Evolutionary conservation across 2,329 filamentous ascomycete genomes (phyloP).

Genomic region (Trichoderma cornu-damae): DNA sequence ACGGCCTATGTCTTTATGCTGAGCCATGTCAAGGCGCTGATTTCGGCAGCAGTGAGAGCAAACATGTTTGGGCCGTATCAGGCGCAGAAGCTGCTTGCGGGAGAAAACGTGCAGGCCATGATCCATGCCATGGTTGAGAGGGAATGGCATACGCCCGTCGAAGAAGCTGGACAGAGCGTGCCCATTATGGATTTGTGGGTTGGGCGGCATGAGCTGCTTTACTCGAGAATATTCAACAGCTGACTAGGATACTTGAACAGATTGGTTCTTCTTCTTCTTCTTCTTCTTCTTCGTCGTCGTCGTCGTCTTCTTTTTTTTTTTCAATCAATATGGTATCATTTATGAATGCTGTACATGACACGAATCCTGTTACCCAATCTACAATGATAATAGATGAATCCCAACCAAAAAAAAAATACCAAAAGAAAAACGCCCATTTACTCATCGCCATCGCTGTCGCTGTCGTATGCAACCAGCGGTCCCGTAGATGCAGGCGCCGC

Average conservation of each 20-base stretch:
- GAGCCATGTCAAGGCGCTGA: conserved; percentile 68
- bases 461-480: conserved; percentile 82
- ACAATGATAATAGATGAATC: conserved; percentile 20
- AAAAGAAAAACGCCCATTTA: conserved; percentile 33
- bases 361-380: conserved; percentile 21
- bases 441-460: conserved; percentile 81
- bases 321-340: conserved; percentile 29
- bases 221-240: conserved; percentile 83
- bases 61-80: conserved; percentile 77
- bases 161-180: conserved; percentile 68
- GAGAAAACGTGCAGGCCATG: conserved; percentile 50
- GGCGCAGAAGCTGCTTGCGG: conserved; percentile 67
- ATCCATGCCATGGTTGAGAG: conserved; percentile 55
- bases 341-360: conserved; percentile 25
- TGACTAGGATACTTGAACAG: conserved; percentile 36
- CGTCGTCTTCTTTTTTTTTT: not conserved
- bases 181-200: conserved; percentile 79
- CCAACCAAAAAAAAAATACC: conserved; percentile 12
- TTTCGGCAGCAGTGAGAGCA: conserved; percentile 71
- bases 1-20: conserved; percentile 71
- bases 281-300: no score
- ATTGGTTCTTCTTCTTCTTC: no score
- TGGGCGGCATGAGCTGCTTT: conserved; percentile 74
- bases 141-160: conserved; percentile 54
- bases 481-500: conserved; percentile 53